A percentile compares a stretch with the other conserved stretches of the same genome.
phyloP scores from a whole-genome alignment of 306 rosid species.

The Fagus sylvatica region DNA sequence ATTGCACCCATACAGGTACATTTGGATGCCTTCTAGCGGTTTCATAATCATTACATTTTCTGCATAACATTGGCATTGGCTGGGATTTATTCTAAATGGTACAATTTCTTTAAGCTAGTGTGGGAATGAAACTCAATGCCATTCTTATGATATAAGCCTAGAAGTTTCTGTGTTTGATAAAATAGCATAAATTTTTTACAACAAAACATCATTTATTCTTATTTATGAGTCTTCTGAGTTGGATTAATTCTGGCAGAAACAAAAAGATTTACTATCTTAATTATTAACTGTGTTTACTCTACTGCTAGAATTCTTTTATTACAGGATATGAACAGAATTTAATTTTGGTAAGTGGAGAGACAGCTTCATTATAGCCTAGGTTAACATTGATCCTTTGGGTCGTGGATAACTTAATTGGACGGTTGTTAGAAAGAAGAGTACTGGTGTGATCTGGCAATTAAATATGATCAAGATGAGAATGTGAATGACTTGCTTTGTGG shows the following conservation, averaged over 20 bases:
- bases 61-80: background rate
- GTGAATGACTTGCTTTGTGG: too few relatives aligned
- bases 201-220: background rate
- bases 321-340: background rate
- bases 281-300: background rate
- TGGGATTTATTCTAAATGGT: background rate
- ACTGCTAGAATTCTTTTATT: background rate
- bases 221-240: background rate
- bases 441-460: too few relatives aligned
- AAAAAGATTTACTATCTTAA: background rate
- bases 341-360: too few relatives aligned
- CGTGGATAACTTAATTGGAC: too few relatives aligned
- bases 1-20: slow-evolving; percentile 84
- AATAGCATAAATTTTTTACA: background rate
- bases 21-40: slow-evolving; percentile 19
- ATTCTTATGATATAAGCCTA: background rate
- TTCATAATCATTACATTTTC: background rate
- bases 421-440: too few relatives aligned
- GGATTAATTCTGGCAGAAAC: background rate
- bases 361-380: too few relatives aligned
- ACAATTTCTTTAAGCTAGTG: background rate
- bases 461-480: too few relatives aligned
- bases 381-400: too few relatives aligned
- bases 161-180: background rate
- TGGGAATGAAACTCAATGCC: background rate